Percentiles rank a stretch among this genome's conserved stretches.
Evolutionary conservation across 164 flowering plant species (phyloP).

Genomic region (Macadamia tetraphylla): DNA sequence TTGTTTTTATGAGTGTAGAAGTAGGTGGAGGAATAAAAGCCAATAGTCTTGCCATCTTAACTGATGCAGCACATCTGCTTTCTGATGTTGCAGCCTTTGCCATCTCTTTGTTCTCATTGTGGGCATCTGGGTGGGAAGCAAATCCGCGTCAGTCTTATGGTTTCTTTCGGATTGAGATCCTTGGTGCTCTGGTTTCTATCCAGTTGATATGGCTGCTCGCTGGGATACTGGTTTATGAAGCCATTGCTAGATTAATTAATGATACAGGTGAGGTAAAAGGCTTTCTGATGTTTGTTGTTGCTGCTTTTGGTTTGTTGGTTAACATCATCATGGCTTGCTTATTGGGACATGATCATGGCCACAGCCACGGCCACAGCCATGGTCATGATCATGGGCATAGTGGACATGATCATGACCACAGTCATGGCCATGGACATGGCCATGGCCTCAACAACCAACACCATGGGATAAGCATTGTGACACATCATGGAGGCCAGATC

Average conservation of each 20-base stretch:
- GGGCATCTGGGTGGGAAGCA: constrained; percentile 1
- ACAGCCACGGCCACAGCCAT: not conserved
- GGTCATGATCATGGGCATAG: too few relatives aligned
- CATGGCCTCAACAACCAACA: not conserved
- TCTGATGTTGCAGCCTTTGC: constrained; percentile 1
- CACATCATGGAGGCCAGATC: not conserved
- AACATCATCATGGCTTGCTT: not conserved
- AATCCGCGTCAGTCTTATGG: not conserved
- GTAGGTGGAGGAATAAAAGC: constrained; percentile 4
- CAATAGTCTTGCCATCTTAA: not conserved
- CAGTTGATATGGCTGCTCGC: not conserved
- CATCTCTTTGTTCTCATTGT: not conserved
- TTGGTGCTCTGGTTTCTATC: not conserved
- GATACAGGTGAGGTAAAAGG: not conserved
- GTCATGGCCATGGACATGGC: not conserved
- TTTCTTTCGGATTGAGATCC: not conserved
- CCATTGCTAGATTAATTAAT: not conserved
- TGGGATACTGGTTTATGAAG: not conserved
- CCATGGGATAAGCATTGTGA: not conserved
- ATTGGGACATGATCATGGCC: not conserved
- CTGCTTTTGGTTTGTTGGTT: not conserved
- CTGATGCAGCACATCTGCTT: constrained; percentile 1
- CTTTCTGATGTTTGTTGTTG: not conserved
- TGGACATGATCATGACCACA: not conserved
- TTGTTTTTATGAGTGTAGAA: constrained; percentile 1